Percentiles rank a stretch among this genome's conserved stretches.
Evolutionary conservation across 345 rosid species (phyloP).

Genomic region (Camelina laxa): DNA sequence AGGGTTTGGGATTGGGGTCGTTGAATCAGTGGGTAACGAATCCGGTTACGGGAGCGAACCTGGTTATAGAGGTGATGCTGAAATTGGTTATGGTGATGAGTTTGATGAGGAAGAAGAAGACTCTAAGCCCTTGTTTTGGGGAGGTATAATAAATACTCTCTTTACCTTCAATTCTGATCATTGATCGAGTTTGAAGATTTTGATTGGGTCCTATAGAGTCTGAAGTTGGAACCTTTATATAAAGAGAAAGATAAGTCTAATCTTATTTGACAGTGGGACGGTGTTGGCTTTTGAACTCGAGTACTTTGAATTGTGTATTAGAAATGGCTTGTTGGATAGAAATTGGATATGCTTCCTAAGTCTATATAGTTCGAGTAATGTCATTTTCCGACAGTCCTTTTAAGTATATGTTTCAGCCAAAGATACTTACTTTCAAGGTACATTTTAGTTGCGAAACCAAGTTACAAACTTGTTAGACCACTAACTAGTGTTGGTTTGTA

Average conservation of each 20-base stretch:
- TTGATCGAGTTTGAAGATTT: not conserved
- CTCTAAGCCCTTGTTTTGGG: not conserved
- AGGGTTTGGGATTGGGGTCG: too few relatives aligned
- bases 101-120: constrained; percentile 4
- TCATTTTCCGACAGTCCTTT: not conserved
- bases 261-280: too few relatives aligned
- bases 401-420: not conserved
- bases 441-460: not conserved
- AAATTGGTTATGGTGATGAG: not conserved
- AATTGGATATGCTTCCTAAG: not conserved
- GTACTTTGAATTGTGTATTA: not conserved
- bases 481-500: not conserved
- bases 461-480: not conserved
- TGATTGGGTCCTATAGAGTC: not conserved
- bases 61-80: not conserved
- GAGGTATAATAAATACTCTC: not conserved
- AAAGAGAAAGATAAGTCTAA: too few relatives aligned
- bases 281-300: not conserved
- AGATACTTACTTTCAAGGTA: not conserved
- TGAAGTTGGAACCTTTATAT: not conserved
- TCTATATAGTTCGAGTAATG: not conserved
- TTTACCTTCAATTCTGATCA: not conserved
- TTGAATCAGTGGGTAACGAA: too few relatives aligned
- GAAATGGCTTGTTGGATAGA: not conserved
- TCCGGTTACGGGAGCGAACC: not conserved